A percentile compares a stretch with the other conserved stretches of the same genome.
These are phyloP conservation scores for Colletotrichum brevisporum DNA, from an alignment of 2,329 filamentous ascomycete species.

Conservation along the genomic window DNA sequence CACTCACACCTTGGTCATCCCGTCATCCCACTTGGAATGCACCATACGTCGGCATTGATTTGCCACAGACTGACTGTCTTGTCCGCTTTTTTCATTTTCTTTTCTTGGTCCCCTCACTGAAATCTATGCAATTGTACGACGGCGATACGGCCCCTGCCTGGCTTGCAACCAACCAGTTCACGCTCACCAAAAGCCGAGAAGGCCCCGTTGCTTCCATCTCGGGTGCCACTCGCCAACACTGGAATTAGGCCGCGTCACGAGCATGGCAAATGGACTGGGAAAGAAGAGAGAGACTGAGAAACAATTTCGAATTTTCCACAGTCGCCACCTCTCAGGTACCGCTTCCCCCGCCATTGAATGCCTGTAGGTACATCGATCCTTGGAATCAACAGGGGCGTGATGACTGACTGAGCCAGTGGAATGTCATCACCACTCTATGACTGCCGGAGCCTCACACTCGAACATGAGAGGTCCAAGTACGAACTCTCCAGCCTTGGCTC, in stretches of 20 bases:
- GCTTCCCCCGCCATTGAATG: background rate
- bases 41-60: background rate
- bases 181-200: background rate
- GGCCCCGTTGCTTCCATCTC: background rate
- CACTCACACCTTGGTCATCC: constrained; percentile 9
- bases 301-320: background rate
- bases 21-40: background rate
- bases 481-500: constrained; percentile 28
- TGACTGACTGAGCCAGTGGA: constrained; percentile 5
- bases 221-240: background rate
- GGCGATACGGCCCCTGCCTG: background rate
- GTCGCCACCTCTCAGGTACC: constrained; percentile 3
- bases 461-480: constrained; percentile 33
- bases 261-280: background rate
- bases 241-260: background rate
- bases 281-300: background rate
- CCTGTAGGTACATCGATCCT: background rate
- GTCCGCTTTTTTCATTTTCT: constrained; percentile 4
- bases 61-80: constrained; percentile 5
- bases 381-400: background rate
- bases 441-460: background rate
- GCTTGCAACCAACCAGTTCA: background rate
- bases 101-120: background rate
- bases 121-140: background rate
- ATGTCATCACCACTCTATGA: constrained; percentile 2